Conservation (phyloP, 108 stramenopile species). For the Aurantiochytrium sp. region DNA sequence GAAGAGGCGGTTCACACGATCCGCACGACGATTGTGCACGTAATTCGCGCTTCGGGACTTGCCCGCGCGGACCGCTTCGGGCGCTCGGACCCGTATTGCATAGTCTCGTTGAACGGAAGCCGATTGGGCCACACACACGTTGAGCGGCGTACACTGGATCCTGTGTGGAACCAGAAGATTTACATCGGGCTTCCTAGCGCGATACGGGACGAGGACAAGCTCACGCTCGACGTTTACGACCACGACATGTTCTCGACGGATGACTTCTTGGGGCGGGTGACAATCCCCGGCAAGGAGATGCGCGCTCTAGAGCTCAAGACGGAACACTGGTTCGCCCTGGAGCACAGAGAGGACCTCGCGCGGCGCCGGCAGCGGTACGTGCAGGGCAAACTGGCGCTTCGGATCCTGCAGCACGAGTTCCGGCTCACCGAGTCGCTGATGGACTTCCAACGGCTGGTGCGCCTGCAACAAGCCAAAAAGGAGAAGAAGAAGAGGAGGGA, state of each 20-base stretch:
- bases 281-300: background rate
- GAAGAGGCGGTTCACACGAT: background rate
- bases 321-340: background rate
- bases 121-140: constrained; percentile 11
- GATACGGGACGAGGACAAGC: background rate
- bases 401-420: background rate
- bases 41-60: background rate
- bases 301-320: background rate
- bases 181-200: background rate
- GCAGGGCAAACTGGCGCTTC: background rate
- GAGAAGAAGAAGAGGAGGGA: background rate
- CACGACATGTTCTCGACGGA: constrained; percentile 6
- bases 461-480: background rate
- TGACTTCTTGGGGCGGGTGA: background rate
- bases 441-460: background rate
- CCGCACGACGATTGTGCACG: background rate
- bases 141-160: background rate
- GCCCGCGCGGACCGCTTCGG: background rate
- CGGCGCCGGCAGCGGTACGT: background rate
- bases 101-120: background rate
- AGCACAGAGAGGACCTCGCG: background rate
- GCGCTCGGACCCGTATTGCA: background rate
- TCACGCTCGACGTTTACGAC: background rate
- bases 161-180: constrained; percentile 15
- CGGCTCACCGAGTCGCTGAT: background rate